Evolutionary conservation across 805 yeast genomes (phyloP).

Genomic region (Ogataea trehalophila): DNA sequence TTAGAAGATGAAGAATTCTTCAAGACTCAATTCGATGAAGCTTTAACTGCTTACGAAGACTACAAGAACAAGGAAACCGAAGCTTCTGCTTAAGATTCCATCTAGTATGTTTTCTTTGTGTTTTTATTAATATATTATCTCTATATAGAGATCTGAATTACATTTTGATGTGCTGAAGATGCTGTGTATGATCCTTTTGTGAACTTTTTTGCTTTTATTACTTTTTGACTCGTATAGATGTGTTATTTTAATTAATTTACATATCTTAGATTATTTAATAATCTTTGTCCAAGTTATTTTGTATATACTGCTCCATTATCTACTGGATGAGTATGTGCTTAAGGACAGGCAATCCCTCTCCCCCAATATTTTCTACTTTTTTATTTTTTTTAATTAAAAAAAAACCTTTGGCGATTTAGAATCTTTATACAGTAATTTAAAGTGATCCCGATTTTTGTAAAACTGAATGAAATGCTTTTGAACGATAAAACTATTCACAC

Average conservation of each 20-base stretch:
- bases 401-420: constrained; percentile 1
- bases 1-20: constrained; percentile 87
- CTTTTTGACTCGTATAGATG: neutral
- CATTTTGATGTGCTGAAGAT: no score
- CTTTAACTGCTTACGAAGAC: constrained; percentile 88
- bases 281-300: no score
- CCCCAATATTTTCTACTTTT: neutral
- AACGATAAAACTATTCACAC: no score
- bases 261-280: neutral
- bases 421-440: neutral
- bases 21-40: constrained; percentile 89
- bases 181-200: no score
- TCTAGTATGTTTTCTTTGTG: neutral
- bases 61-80: constrained; percentile 58
- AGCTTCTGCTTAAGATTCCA: constrained; percentile 10
- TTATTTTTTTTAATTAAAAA: neutral
- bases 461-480: no score
- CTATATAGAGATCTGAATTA: no score
- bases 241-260: neutral
- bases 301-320: no score
- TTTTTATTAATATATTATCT: neutral
- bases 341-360: neutral
- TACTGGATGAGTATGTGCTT: no score
- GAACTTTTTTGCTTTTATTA: neutral
- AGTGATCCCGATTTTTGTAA: neutral